Base-by-base conservation (phyloP, 495 filamentous ascomycete species). In the Pseudomonodictys pantanalensis region DNA sequence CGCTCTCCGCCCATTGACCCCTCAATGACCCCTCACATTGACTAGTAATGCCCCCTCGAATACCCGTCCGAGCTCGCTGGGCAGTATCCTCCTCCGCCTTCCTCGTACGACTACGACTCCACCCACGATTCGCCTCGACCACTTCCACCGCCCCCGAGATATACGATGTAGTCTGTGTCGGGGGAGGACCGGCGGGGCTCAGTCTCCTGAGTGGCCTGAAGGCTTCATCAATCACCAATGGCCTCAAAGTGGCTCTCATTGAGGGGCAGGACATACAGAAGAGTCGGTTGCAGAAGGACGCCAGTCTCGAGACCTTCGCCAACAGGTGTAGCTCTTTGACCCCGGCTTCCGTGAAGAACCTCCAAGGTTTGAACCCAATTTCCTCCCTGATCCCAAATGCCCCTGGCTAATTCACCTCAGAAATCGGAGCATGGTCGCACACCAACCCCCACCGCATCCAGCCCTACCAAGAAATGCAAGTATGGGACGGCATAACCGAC, bases 291-390 rank as follows among this genome's bases (percentile, higher is more conserved):
- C 88, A 23, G 23, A 52, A 85, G 82, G 76, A 81, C 46, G 80
- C 86, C n/a, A 81, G 84, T 11, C 73, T 80, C 8, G 78, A 81
- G 52, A 78, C 82, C 56, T 99, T 84, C 75, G 96, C 93, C 58
- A 96, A 99, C 73, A 87, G 93, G 47, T 92, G 91, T 72, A 92
- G 88, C 78, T 97, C 92, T 29, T 78, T 99, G 35, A 99, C 95
- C 1, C 95, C 93, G 1, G 77, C 87, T 0, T 92, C 92, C 0
- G 83, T 86, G 15, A 56, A 49, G 22, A 73, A 75, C 52, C 64
- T 78, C 11, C 51, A 71, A 51, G 69, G 72, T 72, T 48, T 9
- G 45, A 25, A 29, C 12, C 28, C 26, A 43, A 20, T n/a, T 52
- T 18, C 46, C 9, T 24, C 4, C 41, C 11, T 53, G 38, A 15